Percentiles rank a stretch among this genome's conserved stretches.
Conservation (phyloP, 163 green algal genomes). For the Chlorella variabilis region DNA sequence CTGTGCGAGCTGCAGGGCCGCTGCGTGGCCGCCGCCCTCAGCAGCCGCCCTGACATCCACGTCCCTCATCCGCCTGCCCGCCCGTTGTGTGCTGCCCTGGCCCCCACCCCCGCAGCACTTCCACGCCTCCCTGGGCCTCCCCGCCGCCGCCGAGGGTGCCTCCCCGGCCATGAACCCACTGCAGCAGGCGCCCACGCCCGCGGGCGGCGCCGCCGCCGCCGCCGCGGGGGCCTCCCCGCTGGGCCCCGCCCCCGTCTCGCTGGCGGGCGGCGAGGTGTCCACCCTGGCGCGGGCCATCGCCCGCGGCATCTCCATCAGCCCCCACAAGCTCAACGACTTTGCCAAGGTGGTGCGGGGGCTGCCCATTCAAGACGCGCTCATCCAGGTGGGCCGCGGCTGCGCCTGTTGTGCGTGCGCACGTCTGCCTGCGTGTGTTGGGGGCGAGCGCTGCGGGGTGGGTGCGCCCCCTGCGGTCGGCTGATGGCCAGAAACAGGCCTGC, state of each 20-base stretch:
- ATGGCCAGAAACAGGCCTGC: no score
- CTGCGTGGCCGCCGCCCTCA: no score
- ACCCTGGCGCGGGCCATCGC: constrained; percentile 1
- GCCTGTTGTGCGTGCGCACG: no score
- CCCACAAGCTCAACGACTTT: constrained; percentile 57
- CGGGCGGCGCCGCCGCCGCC: no score
- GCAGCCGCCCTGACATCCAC: no score
- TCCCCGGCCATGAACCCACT: constrained; percentile 15
- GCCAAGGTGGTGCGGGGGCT: constrained; percentile 45
- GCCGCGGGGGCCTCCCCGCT: not conserved
- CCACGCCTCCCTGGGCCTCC: not conserved
- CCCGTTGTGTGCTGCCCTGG: not conserved
- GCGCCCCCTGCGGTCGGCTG: not conserved
- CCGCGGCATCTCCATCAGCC: constrained; percentile 40
- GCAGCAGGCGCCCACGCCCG: constrained; percentile 22
- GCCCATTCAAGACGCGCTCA: constrained; percentile 54
- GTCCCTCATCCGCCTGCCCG: not conserved
- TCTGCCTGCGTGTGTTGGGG: not conserved
- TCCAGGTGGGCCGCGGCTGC: constrained; percentile 38
- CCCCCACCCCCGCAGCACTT: constrained; percentile 1
- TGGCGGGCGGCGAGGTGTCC: not conserved
- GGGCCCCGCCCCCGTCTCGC: not conserved
- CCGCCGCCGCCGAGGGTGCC: not conserved
- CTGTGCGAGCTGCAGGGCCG: no score
- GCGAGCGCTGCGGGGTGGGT: no score